Conservation (phyloP, 2,329 filamentous ascomycete species). For the Aspergillus luchuensis region DNA sequence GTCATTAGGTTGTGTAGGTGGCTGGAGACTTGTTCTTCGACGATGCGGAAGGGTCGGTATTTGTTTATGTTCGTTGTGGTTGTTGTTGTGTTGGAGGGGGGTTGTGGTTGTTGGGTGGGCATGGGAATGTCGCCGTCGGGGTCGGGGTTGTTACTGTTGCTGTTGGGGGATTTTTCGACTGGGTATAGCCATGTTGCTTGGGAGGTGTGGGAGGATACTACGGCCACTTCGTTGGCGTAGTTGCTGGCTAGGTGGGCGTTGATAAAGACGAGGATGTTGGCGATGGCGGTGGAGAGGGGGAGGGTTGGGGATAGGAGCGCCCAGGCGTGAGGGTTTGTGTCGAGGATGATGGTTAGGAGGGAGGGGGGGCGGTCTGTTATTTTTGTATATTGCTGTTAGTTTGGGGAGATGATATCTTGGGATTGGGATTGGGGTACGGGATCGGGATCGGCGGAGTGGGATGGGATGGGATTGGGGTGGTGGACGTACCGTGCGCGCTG, state of each 20-base stretch:
- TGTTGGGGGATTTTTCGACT: slow-evolving; percentile 30
- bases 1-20: slow-evolving; percentile 74
- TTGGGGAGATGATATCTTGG: background rate
- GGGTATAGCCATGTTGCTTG: slow-evolving; percentile 91
- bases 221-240: slow-evolving; percentile 87
- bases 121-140: slow-evolving; percentile 60
- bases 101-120: slow-evolving; percentile 45
- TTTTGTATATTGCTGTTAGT: background rate
- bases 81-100: slow-evolving; percentile 13
- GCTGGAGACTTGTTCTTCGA: slow-evolving; percentile 76
- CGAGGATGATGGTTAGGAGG: slow-evolving; percentile 85
- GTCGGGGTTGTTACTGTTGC: slow-evolving; percentile 20
- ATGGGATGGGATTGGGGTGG: background rate
- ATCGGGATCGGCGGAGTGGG: background rate
- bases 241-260: slow-evolving; percentile 95
- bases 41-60: slow-evolving; percentile 84
- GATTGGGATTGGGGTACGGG: background rate
- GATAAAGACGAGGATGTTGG: slow-evolving; percentile 91
- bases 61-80: slow-evolving; percentile 68
- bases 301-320: slow-evolving; percentile 70
- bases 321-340: slow-evolving; percentile 97
- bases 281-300: slow-evolving; percentile 79
- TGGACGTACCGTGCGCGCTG: slow-evolving; percentile 45
- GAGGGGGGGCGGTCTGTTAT: slow-evolving; percentile 65
- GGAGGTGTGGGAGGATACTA: slow-evolving; percentile 86